Percentiles rank a stretch among this genome's conserved stretches.
Conservation (phyloP, 2,329 filamentous ascomycete species). For the Talaromyces verruculosus region DNA sequence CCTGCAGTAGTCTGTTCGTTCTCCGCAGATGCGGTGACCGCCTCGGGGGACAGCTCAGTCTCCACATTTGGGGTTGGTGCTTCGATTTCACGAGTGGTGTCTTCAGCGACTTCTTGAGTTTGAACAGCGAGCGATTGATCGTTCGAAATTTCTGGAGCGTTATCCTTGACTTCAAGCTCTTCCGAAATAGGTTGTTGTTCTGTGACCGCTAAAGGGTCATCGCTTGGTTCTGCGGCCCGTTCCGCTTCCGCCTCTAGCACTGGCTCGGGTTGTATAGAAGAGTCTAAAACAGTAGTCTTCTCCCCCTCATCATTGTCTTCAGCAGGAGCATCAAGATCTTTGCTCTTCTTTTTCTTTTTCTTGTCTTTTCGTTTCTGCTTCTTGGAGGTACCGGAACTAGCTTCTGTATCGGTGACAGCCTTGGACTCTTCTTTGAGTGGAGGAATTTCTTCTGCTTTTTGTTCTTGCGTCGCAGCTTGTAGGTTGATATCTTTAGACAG, state of each 20-base stretch:
- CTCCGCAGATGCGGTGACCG: constrained; percentile 14
- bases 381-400: constrained; percentile 19
- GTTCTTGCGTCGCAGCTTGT: not conserved
- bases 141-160: not conserved
- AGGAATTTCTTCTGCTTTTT: not conserved
- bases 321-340: constrained; percentile 11
- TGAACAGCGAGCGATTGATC: not conserved
- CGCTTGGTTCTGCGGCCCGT: constrained; percentile 16
- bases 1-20: constrained; percentile 15
- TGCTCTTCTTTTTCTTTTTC: constrained; percentile 25
- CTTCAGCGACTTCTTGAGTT: not conserved
- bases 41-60: constrained; percentile 5
- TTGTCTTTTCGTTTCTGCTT: constrained; percentile 26
- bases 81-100: not conserved
- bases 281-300: not conserved
- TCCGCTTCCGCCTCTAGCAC: not conserved
- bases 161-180: not conserved
- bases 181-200: not conserved
- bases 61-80: not conserved
- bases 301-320: constrained; percentile 9
- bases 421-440: constrained; percentile 23
- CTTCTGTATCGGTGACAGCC: constrained; percentile 8
- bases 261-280: not conserved
- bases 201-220: not conserved
- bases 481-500: not conserved